phyloP scores from a whole-genome alignment of 306 rosid genomes.

The Dryas drummondii region DNA sequence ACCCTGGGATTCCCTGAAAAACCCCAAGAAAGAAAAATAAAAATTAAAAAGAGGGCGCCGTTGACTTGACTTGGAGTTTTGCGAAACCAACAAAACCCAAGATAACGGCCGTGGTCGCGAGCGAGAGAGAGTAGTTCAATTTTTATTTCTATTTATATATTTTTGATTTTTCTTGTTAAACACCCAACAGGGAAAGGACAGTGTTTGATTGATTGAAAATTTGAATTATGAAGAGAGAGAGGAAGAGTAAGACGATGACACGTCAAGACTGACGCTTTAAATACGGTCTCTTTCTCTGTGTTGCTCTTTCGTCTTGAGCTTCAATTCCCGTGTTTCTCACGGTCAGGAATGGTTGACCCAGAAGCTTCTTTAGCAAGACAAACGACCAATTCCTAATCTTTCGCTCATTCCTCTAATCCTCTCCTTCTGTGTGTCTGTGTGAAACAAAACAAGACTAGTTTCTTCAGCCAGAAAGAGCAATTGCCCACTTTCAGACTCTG shows the following conservation, averaged over 20 bases:
- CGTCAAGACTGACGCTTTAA: conserved; percentile 27
- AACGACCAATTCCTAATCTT: conserved; percentile 9
- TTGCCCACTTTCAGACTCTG: not conserved
- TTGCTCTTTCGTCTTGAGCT: not conserved
- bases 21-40: not conserved
- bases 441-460: not conserved
- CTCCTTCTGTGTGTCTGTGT: not conserved
- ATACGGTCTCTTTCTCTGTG: not conserved
- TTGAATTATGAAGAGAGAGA: not conserved
- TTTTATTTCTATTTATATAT: not conserved
- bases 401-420: not conserved
- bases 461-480: not conserved
- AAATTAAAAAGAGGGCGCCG: not conserved
- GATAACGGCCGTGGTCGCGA: not conserved
- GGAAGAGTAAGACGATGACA: not conserved
- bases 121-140: not conserved
- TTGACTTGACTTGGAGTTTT: not conserved
- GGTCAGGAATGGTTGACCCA: conserved; percentile 10
- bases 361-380: conserved; percentile 21
- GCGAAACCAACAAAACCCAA: not conserved
- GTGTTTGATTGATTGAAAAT: not conserved
- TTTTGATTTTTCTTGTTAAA: not conserved
- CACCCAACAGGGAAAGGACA: not conserved
- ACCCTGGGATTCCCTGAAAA: not conserved
- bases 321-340: conserved; percentile 16